Base-by-base conservation (phyloP, 768 basidiomycete genomes). In the Cystofilobasidium capitatum region DNA sequence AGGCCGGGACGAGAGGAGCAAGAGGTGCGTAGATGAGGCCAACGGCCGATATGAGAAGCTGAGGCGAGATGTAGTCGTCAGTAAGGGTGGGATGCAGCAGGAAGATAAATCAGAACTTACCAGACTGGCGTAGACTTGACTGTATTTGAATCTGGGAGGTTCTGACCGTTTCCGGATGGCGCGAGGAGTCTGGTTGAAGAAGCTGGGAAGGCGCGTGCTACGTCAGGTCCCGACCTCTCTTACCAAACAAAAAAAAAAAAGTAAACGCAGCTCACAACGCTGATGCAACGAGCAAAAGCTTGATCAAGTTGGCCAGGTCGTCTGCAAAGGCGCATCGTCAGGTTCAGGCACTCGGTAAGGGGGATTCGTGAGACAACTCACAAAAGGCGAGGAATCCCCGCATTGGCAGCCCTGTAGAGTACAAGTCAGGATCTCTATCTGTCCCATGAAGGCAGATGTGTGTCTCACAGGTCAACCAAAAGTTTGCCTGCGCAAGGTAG, bases 401-500 rank as follows among this genome's bases (percentile, higher is more conserved):
- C 62, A 62, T 33, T 8, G 62, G 49, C 49, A 62, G 35, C 62
- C 62, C n/a, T n/a, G n/a, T n/a, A n/a, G n/a, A n/a, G n/a, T n/a
- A n/a, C n/a, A n/a, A n/a, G n/a, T n/a, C n/a, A n/a, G n/a, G n/a
- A n/a, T n/a, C n/a, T n/a, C n/a, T n/a, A n/a, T n/a, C n/a, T n/a
- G n/a, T n/a, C n/a, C n/a, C n/a, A n/a, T n/a, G n/a, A n/a, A n/a
- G n/a, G n/a, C n/a, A n/a, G n/a, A n/a, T n/a, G n/a, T n/a, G n/a
- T n/a, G n/a, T n/a, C n/a, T n/a, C n/a, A n/a, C n/a, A 62, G 2
- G 62, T 45, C 16, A 62, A 17, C 62, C 62, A 62, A 44, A 47
- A 62, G 24, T 8, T 22, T 6, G 62, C 45, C n/a, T 62, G 62
- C 8, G 44, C 29, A 16, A 47, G 44, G 35, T 62, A 62, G 44